Evolutionary conservation across 495 filamentous ascomycete species (phyloP), one percentile per base, ranked within the genome.

Genomic region (Evernia prunastri): DNA sequence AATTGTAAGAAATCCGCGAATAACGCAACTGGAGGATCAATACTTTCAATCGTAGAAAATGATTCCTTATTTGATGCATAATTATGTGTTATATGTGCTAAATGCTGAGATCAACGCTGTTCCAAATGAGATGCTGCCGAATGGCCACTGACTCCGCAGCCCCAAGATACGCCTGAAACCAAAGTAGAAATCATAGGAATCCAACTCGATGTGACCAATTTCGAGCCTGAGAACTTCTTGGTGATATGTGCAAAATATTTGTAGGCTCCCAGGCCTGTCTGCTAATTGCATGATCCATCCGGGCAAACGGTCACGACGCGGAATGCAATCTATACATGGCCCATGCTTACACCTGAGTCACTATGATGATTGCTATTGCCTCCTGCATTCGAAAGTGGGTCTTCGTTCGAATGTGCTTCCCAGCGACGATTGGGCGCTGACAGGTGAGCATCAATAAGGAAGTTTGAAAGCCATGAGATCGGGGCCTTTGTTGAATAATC

Each of bases 381-480:
- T 12, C 39, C 60, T 23, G 39, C 25, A 20, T 54, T 27, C 4
- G 10, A 27, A 7, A 17, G 15, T 45, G 20, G 17, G 36, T 18
- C n/a, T 20, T 27, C 31, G 17, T 27, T 35, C 12, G 56, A 57
- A n/a, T 20, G 29, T 25, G 29, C 31, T 31, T 42, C 45, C 20
- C 33, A 37, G 35, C 37, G 45, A 20, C 56, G 56, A n/a, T 37
- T 49, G n/a, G 56, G 42, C 58, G 62, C 42, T 36, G 62, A 40
- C 23, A 59, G 58, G 35, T 64, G 62, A 18, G 42, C 23, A 23
- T 37, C 56, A 18, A 64, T 35, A 15, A 64, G 42, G 42, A 64
- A 64, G 10, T 53, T 42, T 35, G 45, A 42, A 13, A 64, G 62
- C 62, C 62, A 64, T 40, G 62, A 63, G 10, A 31, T 27, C 37